Evolutionary conservation across 75 land plant genomes (phyloP), one percentile per base, ranked within the genome.

Genomic region (Larix kaempferi): DNA sequence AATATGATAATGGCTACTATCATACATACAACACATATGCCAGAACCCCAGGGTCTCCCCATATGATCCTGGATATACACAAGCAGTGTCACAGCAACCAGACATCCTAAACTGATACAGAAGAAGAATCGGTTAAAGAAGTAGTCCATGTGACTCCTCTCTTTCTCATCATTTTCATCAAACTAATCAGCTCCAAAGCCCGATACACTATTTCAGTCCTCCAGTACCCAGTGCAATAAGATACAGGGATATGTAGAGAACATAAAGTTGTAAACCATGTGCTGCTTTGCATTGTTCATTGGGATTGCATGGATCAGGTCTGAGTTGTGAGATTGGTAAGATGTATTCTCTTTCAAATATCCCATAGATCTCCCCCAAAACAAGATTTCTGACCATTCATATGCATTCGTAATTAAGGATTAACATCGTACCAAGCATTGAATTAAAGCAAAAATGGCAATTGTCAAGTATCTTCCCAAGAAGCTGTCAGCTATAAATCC

Each of bases 41-140:
- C 96, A 66, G 88, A 95, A 6, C 98, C 98, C 91, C 91, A 95
- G 21, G 81, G 74, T 58, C 91, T 71, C 21, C 98, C 98, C 15
- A 91, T 44, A 69, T 95, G 80, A 75, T 95, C 98, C 67, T 95
- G 96, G 3, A 94, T 86, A 82, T 95, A 95, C 1, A 93, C 95
- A 23, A 95, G 87, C 59, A 95, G 88, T 11, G 96, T 93, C 56
- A 95, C 95, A 4, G 96, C 90, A 3, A 78, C 27, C 4, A 95
- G 89, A n/a, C 96, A 89, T 27, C 98, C 98, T 49, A 95, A 81
- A 73, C 86, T 91, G 37, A 95, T 91, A 82, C 88, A 86, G 89
- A 95, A 95, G 86, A 89, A 95, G 85, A 90, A 95, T 93, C 98
- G 93, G 82, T 83, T 89, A 86, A 95, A 95, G 91, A 95, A 95